A percentile compares a stretch with the other conserved stretches of the same genome.
These are phyloP conservation scores for Oryza punctata DNA, from an alignment of 176 grass and related monocot genomes.

Conservation along the genomic window DNA sequence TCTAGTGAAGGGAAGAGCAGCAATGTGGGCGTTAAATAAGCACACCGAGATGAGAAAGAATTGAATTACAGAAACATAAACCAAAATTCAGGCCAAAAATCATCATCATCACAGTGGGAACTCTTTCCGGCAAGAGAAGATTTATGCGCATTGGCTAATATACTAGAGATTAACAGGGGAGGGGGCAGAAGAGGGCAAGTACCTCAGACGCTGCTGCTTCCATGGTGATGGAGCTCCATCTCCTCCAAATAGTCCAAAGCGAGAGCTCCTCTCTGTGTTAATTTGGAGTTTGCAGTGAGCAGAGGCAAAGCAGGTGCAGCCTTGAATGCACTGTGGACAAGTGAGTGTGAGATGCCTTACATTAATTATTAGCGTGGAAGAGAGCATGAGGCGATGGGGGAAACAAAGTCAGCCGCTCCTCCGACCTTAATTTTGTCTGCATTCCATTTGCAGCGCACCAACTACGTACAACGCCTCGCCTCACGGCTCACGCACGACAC, in stretches of 20 bases:
- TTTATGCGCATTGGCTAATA: background rate
- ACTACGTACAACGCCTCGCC: background rate
- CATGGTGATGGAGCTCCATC: conserved; percentile 32
- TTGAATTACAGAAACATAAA: background rate
- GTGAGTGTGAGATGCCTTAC: background rate
- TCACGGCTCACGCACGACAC: background rate
- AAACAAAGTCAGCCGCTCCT: background rate
- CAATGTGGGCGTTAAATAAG: background rate
- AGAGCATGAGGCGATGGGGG: background rate
- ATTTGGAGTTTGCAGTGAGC: background rate
- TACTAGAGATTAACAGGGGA: background rate
- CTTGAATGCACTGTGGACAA: conserved; percentile 18
- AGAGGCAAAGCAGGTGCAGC: background rate
- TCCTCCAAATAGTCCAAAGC: background rate
- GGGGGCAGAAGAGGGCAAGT: background rate
- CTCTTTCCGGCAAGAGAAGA: background rate
- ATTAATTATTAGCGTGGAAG: background rate
- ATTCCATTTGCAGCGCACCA: background rate
- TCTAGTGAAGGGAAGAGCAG: background rate
- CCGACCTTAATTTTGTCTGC: background rate
- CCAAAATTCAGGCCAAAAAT: background rate
- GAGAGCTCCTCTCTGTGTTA: background rate
- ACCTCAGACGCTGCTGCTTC: background rate
- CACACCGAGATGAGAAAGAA: background rate
- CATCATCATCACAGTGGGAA: background rate